phyloP scores from a whole-genome alignment of 2,329 filamentous ascomycete species.

The Microsporum ferrugineum region DNA sequence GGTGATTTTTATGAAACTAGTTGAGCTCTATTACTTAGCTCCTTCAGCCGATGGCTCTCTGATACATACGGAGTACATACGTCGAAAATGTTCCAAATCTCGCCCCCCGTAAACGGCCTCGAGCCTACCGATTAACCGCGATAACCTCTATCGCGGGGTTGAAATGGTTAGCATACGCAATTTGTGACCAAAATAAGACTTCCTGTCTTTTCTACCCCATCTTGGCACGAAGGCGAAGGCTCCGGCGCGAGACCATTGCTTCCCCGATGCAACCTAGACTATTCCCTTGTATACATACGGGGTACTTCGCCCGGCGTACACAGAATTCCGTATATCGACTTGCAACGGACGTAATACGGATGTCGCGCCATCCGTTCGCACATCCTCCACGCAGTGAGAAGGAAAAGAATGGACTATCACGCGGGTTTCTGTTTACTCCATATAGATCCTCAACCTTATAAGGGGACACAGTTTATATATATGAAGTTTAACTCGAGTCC shows the following conservation, averaged over 20 bases:
- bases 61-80: not conserved
- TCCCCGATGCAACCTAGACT: not conserved
- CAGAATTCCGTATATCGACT: not conserved
- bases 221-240: not conserved
- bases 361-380: not conserved
- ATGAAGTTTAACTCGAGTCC: not conserved
- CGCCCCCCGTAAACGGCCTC: no score
- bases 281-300: not conserved
- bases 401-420: not conserved
- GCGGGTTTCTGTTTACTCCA: not conserved
- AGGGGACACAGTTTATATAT: not conserved
- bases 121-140: not conserved
- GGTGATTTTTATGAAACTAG: not conserved
- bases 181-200: not conserved
- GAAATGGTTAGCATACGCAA: not conserved
- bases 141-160: not conserved
- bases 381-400: not conserved
- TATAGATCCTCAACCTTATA: not conserved
- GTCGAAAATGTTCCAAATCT: not conserved
- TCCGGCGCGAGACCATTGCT: not conserved
- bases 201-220: not conserved
- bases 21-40: not conserved
- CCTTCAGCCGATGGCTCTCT: not conserved
- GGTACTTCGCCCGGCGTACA: not conserved
- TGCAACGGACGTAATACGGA: not conserved